Percentiles rank a stretch among this genome's conserved stretches.
phyloP scores from a whole-genome alignment of 2,329 filamentous ascomycete genomes.

The Remersonia thermophila region DNA sequence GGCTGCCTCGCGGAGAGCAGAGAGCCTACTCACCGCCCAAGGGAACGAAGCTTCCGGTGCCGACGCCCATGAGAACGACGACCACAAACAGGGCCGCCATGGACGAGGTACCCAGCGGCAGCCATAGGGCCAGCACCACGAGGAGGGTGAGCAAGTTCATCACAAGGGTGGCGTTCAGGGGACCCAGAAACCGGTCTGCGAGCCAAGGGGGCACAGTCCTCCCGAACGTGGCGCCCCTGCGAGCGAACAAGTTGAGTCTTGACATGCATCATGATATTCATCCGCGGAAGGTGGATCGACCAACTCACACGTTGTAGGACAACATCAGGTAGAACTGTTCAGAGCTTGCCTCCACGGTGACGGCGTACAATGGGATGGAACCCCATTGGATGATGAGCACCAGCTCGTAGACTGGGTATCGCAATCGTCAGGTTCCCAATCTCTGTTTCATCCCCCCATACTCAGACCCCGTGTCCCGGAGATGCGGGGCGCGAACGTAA shows the following conservation, averaged over 20 bases:
- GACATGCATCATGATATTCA: no score
- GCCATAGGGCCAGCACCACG: conserved; percentile 17
- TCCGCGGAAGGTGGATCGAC: no score
- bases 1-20: no score
- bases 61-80: conserved; percentile 19
- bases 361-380: conserved; percentile 20
- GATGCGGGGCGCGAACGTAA: no score
- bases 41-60: conserved; percentile 21
- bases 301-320: conserved; percentile 22
- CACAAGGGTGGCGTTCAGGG: conserved; percentile 18
- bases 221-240: conserved; percentile 20
- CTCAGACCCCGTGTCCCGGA: no score
- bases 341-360: conserved; percentile 13
- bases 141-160: conserved; percentile 18
- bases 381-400: conserved; percentile 22
- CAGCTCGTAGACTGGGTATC: conserved; percentile 21
- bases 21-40: conserved; percentile 7
- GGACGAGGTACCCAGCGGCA: conserved; percentile 17
- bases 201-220: conserved; percentile 18
- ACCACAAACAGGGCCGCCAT: conserved; percentile 16
- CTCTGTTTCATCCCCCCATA: no score
- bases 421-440: no score
- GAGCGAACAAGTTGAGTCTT: no score
- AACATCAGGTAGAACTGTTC: conserved; percentile 21
- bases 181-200: conserved; percentile 15